Base-by-base conservation (phyloP, 2,329 filamentous ascomycete species). In the Pestalotiopsis sp. region DNA sequence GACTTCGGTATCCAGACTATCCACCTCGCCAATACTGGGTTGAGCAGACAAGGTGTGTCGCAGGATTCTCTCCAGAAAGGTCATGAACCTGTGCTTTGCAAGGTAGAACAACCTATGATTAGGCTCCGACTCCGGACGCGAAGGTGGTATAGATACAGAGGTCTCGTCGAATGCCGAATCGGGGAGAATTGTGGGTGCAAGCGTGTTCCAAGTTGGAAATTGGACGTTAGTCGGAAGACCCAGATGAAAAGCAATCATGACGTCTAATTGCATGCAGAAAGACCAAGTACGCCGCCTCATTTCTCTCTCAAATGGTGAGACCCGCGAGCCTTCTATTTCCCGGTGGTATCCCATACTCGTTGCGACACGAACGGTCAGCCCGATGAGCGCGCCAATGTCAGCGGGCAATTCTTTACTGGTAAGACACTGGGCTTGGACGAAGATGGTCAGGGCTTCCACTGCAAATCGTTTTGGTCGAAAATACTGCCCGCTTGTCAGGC, bases 241-340 rank as follows among this genome's bases (percentile, higher is more conserved):
- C 9, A 65, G 49, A 39, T 65, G 64, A 14, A 65, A 65, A 38
- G 64, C 52, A 23, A 65, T 58, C 20, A 65, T 25, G 9, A 65
- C 36, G 13, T 65, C 64, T 3, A 65, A 45, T 36, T 65, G 64
- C 52, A 65, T 55, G 25, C 64, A 65, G 38, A 65, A 58, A 2
- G 64, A 65, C 64, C 64, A 65, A 20, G 64, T 65, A 2, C 64
- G 38, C 31, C 64, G n/a, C 25, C 64, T 45, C 64, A 65, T 65
- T 36, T 65, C 64, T 36, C 52, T 57, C 23, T 65, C 64, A 49
- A 65, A 65, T 1, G 64, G 64, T 3, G 64, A 65, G 45, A 65
- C 14, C 9, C 23, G 23, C 3, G 52, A 5, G 14, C 20, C 20
- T 1, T 38, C 23, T 2, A 23, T 25, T 20, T 65, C 64, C 14